phyloP scores from a whole-genome alignment of 805 yeast genomes.

The Hanseniaspora jakobsenii region DNA sequence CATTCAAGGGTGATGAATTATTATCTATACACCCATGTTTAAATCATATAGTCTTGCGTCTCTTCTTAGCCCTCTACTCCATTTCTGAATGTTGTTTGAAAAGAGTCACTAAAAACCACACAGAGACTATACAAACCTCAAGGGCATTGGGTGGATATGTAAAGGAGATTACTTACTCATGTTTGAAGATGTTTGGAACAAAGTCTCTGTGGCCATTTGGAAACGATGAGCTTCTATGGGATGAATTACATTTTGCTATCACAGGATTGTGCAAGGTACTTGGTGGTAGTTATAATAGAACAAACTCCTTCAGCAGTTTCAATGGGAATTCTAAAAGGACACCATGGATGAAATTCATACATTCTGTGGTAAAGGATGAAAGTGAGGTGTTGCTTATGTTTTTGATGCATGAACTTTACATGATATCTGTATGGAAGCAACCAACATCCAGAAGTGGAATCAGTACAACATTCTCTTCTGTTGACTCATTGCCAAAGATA shows the following conservation, averaged over 20 bases:
- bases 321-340: neutral
- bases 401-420: constrained; percentile 62
- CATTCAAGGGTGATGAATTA: neutral
- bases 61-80: constrained; percentile 2
- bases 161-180: constrained; percentile 44
- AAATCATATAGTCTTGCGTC: constrained; percentile 2
- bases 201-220: constrained; percentile 70
- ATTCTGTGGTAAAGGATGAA: constrained; percentile 33
- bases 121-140: constrained; percentile 3
- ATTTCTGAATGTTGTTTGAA: constrained; percentile 7
- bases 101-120: constrained; percentile 1
- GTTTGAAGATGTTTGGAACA: constrained; percentile 65
- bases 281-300: no score
- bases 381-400: constrained; percentile 47
- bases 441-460: constrained; percentile 25
- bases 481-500: constrained; percentile 29
- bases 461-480: constrained; percentile 15
- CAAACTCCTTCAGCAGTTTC: no score
- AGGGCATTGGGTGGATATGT: neutral
- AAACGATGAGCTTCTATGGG: constrained; percentile 48
- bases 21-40: constrained; percentile 9
- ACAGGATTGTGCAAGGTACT: no score
- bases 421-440: constrained; percentile 65
- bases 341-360: constrained; percentile 1
- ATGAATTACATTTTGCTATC: constrained; percentile 1